Evolutionary conservation across 805 yeast species (phyloP).

Genomic region (Teunomyces stri): DNA sequence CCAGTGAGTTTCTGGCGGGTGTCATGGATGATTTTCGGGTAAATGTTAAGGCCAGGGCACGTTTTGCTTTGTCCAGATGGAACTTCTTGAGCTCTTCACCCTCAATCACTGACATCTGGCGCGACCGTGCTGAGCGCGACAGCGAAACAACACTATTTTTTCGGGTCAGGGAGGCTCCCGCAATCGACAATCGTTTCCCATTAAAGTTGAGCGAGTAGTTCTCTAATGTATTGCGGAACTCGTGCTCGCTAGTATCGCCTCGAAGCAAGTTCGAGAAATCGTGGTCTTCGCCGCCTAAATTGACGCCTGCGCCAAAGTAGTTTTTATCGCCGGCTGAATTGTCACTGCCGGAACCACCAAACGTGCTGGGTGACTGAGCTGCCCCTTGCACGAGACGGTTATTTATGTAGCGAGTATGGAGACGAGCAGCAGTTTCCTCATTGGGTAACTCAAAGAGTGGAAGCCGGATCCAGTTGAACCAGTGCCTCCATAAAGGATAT

Average conservation of each 20-base stretch:
- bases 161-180: conserved; percentile 7
- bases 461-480: conserved; percentile 31
- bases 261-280: conserved; percentile 39
- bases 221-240: conserved; percentile 28
- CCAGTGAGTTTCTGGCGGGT: not conserved
- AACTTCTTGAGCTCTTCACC: conserved; percentile 14
- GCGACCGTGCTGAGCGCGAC: conserved; percentile 11
- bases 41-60: not conserved
- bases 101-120: conserved; percentile 18
- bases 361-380: not conserved
- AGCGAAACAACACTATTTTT: conserved; percentile 11
- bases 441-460: conserved; percentile 49
- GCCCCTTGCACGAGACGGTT: not conserved
- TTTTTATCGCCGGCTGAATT: not conserved
- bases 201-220: conserved; percentile 27
- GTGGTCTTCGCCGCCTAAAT: conserved; percentile 14
- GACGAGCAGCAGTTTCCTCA: conserved; percentile 25
- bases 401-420: conserved; percentile 16
- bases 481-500: conserved; percentile 39
- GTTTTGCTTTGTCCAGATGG: conserved; percentile 1
- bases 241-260: conserved; percentile 27
- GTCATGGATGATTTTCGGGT: not conserved
- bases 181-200: conserved; percentile 4
- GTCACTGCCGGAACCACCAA: conserved; percentile 1
- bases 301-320: conserved; percentile 9